Evolutionary conservation across 257 asterid species (phyloP), one percentile per base, ranked within the genome.

Genomic region (Solanum raphanifolium): DNA sequence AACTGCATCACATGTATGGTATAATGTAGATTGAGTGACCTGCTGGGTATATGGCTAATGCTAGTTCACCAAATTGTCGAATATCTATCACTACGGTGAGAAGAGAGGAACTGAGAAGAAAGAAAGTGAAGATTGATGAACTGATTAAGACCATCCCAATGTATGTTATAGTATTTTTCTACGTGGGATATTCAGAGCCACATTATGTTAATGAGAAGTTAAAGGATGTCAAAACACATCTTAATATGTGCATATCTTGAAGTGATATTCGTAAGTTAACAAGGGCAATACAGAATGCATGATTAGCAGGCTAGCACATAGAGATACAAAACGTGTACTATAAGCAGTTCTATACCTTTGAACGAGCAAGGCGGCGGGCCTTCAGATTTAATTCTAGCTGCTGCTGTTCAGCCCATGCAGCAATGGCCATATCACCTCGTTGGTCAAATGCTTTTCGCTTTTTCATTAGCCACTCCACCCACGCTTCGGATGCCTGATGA

Each of bases 371-470:
- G 32, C 98, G 98, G 27, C 97, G 99, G 55, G 91, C 99, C 29
- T 98, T 97, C 55, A 97, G 91, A 91, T 94, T 96, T 87, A 95
- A 69, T 90, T 97, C 99, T 7, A 90, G 98, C 93, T 95, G 99
- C 90, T 94, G 99, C 88, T 95, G 98, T 89, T 95, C 99, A 89
- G 97, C 98, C 99, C 99, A 97, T 88, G 98, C 97, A 74, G 98
- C 95, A 87, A 95, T 93, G 79, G 99, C 99, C 99, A 96, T 95
- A 85, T 96, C 99, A 86, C 99, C 99, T 84, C 98, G 94, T 87
- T 96, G 99, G 92, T 97, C 97, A 86, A 96, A 96, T 76, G 99
- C 99, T 93, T 93, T 95, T 85, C 99, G 92, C 92, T 94, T 97
- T 93, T 95, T 96, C 65, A 94, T 91, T 35, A 97, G 92, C 99